A percentile compares a stretch with the other conserved stretches of the same genome.
phyloP scores from a whole-genome alignment of 352 stramenopile species.

The Hyaloperonospora brassicae region DNA sequence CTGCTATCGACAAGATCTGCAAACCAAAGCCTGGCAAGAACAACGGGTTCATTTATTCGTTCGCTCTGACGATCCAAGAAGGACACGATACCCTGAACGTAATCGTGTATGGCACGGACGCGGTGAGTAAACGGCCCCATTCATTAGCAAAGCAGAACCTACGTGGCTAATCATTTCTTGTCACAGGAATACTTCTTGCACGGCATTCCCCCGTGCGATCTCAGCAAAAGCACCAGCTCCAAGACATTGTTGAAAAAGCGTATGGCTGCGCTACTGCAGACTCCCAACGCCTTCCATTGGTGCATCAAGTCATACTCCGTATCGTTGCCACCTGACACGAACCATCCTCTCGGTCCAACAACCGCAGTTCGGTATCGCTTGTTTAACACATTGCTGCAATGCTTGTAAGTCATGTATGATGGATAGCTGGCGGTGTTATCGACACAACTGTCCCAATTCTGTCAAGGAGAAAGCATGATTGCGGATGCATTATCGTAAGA shows the following conservation, averaged over 20 bases:
- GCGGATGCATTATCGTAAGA: constrained; percentile 10
- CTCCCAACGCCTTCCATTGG: constrained; percentile 31
- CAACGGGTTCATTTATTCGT: constrained; percentile 54
- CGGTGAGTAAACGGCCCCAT: constrained; percentile 30
- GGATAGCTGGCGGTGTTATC: too few relatives aligned
- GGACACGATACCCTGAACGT: constrained; percentile 39
- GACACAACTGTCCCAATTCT: too few relatives aligned
- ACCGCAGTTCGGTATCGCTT: constrained; percentile 51
- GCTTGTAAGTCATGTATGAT: constrained; percentile 9
- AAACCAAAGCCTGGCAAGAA: constrained; percentile 28
- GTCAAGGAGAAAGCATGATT: too few relatives aligned
- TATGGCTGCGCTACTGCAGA: constrained; percentile 27
- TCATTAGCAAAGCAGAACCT: background rate
- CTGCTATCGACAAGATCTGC: constrained; percentile 38
- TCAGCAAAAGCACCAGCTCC: constrained; percentile 43
- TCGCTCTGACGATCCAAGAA: constrained; percentile 53
- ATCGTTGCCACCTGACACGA: constrained; percentile 9
- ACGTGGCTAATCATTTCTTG: constrained; percentile 1
- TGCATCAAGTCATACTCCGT: constrained; percentile 66
- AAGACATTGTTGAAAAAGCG: constrained; percentile 44
- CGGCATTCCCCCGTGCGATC: constrained; percentile 59
- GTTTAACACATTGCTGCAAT: constrained; percentile 56
- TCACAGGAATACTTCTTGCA: constrained; percentile 60
- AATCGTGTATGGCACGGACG: constrained; percentile 64
- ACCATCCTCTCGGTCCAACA: constrained; percentile 1